Conservation (phyloP, 495 filamentous ascomycete genomes). For the Bacidia rubella region DNA sequence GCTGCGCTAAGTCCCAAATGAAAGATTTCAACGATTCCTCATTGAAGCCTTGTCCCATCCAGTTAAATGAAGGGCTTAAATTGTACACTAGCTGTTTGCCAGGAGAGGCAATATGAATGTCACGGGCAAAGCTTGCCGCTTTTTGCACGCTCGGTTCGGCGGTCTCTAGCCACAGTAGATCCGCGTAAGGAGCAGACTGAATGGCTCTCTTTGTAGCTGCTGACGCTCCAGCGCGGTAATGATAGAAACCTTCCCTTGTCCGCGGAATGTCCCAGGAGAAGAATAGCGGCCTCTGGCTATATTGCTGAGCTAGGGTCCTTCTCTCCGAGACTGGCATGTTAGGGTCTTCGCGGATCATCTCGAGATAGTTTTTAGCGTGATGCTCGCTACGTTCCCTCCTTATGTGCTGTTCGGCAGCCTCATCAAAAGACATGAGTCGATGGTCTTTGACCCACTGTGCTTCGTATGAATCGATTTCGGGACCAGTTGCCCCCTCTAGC, state of each 20-base stretch:
- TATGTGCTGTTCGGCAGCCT: constrained; percentile 37
- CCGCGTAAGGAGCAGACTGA: constrained; percentile 81
- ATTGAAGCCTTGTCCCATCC: constrained; percentile 88
- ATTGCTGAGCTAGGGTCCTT: constrained; percentile 50
- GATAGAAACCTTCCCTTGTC: constrained; percentile 91
- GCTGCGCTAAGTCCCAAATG: constrained; percentile 87
- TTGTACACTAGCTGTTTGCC: constrained; percentile 94
- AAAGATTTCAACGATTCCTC: constrained; percentile 68
- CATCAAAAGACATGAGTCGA: constrained; percentile 80
- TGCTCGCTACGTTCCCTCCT: constrained; percentile 16
- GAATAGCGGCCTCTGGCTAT: constrained; percentile 51
- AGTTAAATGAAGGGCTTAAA: constrained; percentile 91
- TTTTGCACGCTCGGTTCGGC: constrained; percentile 72
- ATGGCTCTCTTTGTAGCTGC: constrained; percentile 89
- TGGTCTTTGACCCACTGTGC: constrained; percentile 81
- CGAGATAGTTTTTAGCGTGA: constrained; percentile 51
- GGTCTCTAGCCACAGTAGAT: constrained; percentile 95
- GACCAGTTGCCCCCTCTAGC: constrained; percentile 53
- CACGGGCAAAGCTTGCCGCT: constrained; percentile 55
- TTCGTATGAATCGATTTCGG: constrained; percentile 76
- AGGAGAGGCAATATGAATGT: constrained; percentile 51
- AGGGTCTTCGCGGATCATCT: constrained; percentile 41
- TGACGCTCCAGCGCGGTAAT: constrained; percentile 76
- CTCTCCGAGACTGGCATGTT: constrained; percentile 66
- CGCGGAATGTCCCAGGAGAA: constrained; percentile 90